These are phyloP conservation scores for Fusarium chaquense DNA, from an alignment of 2,329 filamentous ascomycete species.

Conservation along the genomic window DNA sequence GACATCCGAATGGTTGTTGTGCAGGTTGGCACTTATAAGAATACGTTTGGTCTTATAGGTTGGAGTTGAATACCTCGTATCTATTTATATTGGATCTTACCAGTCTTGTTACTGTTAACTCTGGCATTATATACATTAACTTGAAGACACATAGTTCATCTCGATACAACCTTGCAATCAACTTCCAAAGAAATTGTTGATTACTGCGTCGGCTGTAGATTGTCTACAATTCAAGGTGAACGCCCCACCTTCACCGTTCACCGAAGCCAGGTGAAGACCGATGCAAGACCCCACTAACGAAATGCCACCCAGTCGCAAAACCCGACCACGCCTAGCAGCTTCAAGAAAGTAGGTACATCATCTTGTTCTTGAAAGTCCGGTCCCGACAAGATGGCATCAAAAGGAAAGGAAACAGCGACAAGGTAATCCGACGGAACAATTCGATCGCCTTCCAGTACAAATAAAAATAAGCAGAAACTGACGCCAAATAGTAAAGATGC, in stretches of 20 bases:
- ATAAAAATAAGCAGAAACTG: constrained; percentile 18
- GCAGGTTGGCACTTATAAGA: too few species aligned
- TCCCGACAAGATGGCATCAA: constrained; percentile 55
- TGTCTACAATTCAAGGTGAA: constrained; percentile 10
- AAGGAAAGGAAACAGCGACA: constrained; percentile 54
- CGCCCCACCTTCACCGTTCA: constrained; percentile 49
- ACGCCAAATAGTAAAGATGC: constrained; percentile 57
- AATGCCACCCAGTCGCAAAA: constrained; percentile 50
- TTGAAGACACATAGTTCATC: neutral
- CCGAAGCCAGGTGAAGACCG: constrained; percentile 38
- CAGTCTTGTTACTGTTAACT: neutral
- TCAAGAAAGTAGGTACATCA: constrained; percentile 34
- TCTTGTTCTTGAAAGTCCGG: constrained; percentile 37
- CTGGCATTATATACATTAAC: too few species aligned
- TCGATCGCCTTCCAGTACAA: neutral
- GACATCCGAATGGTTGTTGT: neutral
- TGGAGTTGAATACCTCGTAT: too few species aligned
- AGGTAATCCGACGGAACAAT: constrained; percentile 48
- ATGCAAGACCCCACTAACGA: constrained; percentile 47
- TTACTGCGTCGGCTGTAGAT: neutral
- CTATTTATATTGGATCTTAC: neutral
- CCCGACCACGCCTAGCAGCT: constrained; percentile 43
- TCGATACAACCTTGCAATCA: neutral
- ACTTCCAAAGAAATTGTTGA: too few species aligned
- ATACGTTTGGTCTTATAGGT: too few species aligned